phyloP scores from a whole-genome alignment of 2,329 filamentous ascomycete genomes.

The Botrytis sinoallii region DNA sequence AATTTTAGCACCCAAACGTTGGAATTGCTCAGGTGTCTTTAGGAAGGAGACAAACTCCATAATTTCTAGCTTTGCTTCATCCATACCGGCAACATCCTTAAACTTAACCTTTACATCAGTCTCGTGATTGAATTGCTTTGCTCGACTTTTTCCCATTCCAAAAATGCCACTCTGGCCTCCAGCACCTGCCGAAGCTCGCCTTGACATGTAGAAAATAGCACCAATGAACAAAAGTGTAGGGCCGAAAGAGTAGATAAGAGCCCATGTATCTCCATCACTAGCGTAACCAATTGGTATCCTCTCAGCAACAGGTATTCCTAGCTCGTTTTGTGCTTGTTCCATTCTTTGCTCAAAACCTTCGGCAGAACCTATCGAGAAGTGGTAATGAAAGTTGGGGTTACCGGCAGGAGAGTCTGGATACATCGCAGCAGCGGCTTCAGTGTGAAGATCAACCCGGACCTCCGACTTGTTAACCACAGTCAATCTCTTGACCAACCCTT shows the following conservation, averaged over 20 bases:
- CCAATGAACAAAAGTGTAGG: conserved; percentile 85
- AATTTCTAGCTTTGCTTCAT: conserved; percentile 96
- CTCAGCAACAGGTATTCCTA: conserved; percentile 81
- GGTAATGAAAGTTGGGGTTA: conserved; percentile 74
- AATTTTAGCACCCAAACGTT: conserved; percentile 94
- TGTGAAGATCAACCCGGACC: conserved; percentile 78
- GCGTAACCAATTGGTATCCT: conserved; percentile 90
- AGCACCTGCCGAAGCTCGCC: conserved; percentile 67
- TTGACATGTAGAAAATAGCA: conserved; percentile 74
- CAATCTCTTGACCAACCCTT: conserved; percentile 91
- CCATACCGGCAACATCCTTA: conserved; percentile 92
- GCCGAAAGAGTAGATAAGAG: conserved; percentile 14
- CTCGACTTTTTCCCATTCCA: conserved; percentile 91
- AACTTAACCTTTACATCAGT: conserved; percentile 97
- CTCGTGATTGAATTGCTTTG: conserved; percentile 97
- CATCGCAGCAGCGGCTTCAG: conserved; percentile 66
- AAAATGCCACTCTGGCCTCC: conserved; percentile 78
- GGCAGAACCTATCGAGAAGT: conserved; percentile 92
- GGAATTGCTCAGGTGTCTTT: conserved; percentile 87
- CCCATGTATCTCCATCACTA: conserved; percentile 73
- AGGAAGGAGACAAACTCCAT: conserved; percentile 99
- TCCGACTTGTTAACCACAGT: conserved; percentile 72
- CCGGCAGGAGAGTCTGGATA: conserved; percentile 73
- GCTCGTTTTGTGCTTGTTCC: conserved; percentile 82
- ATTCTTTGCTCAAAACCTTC: conserved; percentile 88